Evolutionary conservation across 1,284 basidiomycete species (phyloP).

Genomic region (Trametes sp.): DNA sequence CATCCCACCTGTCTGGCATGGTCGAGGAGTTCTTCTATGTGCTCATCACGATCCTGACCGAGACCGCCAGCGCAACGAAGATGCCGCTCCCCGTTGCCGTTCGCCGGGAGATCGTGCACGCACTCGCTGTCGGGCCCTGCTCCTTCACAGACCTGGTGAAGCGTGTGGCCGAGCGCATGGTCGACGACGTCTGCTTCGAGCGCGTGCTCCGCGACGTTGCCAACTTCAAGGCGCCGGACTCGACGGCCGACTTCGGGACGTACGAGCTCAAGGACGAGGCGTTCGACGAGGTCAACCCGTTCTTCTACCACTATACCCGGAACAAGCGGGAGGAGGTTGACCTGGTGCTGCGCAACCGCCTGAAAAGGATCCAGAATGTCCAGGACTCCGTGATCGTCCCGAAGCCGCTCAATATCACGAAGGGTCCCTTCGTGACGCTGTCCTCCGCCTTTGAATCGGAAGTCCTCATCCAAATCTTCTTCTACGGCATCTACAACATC

Average conservation of each 20-base stretch:
- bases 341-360: constrained; percentile 71
- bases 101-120: constrained; percentile 89
- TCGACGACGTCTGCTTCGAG: constrained; percentile 89
- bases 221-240: constrained; percentile 84
- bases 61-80: constrained; percentile 79
- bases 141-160: constrained; percentile 94
- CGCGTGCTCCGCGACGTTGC: constrained; percentile 83
- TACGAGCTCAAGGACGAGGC: constrained; percentile 90
- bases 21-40: constrained; percentile 94
- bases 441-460: constrained; percentile 69
- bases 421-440: constrained; percentile 73
- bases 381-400: constrained; percentile 81
- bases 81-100: constrained; percentile 75
- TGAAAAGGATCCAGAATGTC: constrained; percentile 71
- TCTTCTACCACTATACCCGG: constrained; percentile 95
- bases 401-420: constrained; percentile 65
- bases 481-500: constrained; percentile 78
- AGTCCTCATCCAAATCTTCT: constrained; percentile 78
- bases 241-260: constrained; percentile 79
- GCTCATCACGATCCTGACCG: constrained; percentile 87
- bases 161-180: constrained; percentile 88
- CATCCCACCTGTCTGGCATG: constrained; percentile 80
- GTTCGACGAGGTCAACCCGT: constrained; percentile 92
- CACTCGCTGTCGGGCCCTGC: constrained; percentile 87
- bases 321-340: constrained; percentile 98